Evolutionary conservation across 2,329 filamentous ascomycete genomes (phyloP), one percentile per base, ranked within the genome.

Genomic region (Sclerotinia subarctica): DNA sequence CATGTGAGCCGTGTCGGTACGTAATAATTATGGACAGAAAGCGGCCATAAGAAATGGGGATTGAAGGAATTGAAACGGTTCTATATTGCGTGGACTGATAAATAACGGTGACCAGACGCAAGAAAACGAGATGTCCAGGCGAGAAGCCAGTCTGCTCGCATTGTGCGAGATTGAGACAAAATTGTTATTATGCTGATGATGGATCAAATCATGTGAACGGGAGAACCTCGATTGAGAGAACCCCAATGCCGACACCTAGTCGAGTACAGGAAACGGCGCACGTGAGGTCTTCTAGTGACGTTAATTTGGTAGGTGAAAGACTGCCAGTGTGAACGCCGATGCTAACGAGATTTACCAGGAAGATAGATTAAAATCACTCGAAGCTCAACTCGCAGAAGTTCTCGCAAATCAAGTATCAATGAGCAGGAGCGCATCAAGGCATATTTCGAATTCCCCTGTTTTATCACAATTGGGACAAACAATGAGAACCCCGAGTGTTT

Each of bases 71-170:
- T 51, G 21, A 51, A 62, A 17, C 38, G 4, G 35, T 32, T 29
- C 44, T 24, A 17, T 38, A 26, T 19, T 62, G 21, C 19, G 11
- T 38, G 68, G 60, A 69, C 46, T 64, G 21, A 68, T 47, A 17
- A n/a, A 42, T 17, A 49, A 38, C 17, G 10, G 32, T 19, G 32
- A 51, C 24, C 26, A 84, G 82, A 68, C 79, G 82, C 53, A 85
- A 84, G 74, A 85, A 85, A 73, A 80, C 81, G 42, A 80, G 80
- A 75, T 85, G 83, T 69, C 81, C 82, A 0, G 83, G 83, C 11
- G 82, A 84, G 71, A 79, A 81, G 67, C 83, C 83, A 0, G 72
- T 78, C 0, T 85, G 83, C 72, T 83, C 82, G 2, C 79, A 82
- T 64, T 85, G 83, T 74, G 77, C 79, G 44, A 79, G 83, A n/a